Base-by-base conservation (phyloP, 2,329 filamentous ascomycete genomes). In the Penicillium sp. region DNA sequence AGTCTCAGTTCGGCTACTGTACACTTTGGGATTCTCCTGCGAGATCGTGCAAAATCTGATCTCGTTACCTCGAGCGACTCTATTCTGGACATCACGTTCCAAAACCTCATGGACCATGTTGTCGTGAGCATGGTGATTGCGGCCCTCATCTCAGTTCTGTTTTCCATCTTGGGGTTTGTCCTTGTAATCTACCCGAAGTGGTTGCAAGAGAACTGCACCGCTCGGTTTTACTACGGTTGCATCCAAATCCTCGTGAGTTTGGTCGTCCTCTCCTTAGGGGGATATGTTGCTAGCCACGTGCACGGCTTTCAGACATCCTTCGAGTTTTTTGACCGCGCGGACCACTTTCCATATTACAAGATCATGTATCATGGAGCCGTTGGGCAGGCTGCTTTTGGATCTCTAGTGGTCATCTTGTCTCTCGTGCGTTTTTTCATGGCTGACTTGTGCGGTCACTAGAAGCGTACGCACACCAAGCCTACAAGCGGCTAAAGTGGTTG, bases 351-450 rank as follows among this genome's bases (percentile, higher is more conserved):
- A 39, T 56, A 56, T 36, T 56, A 53, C 23, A 35, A 47, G 16
- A 43, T 56, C 27, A 56, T 56, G 35, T 53, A 56, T 42, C 53
- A 56, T 46, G 46, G 50, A 32, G 36, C 40, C n/a, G 41, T 52
- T 13, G 14, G 54, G 26, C 30, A 50, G 30, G 49, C 54, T 30
- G 30, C 45, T 32, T 56, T 50, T 30, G 29, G 54, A 44, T 23
- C 40, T 36, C 30, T 53, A 36, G 34, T 50, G 36, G 30, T 39
- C 30, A 56, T 47, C 10, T n/a, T 29, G 8, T 53, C 29, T 29
- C 23, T 53, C 23, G 40, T 50, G 13, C 18, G 34, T 29, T 29
- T 54, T 54, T 16, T 44, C 18, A 34, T 16, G 29, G 14, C 34
- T 47, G 26, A 6, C 34, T 47, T 39, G 30, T 7, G 3, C 9